These are phyloP conservation scores for Chalciporus piperatus DNA, from an alignment of 768 basidiomycete species.

Conservation along the genomic window DNA sequence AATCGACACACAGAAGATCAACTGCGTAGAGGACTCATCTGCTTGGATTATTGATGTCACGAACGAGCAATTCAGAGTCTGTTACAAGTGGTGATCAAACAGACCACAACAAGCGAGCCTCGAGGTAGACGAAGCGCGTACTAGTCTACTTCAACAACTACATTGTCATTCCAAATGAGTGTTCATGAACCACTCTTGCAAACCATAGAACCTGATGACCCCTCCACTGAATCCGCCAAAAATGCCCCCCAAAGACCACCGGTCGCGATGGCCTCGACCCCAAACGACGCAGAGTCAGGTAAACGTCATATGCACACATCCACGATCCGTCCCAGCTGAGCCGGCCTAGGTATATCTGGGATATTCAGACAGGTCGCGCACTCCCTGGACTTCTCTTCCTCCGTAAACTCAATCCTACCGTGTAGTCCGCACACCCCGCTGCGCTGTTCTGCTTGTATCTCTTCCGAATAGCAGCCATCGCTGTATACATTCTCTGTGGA, in stretches of 20 bases:
- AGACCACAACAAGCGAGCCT: slow-evolving; percentile 5
- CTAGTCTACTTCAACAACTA: slow-evolving; percentile 7
- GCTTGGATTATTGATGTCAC: too few relatives aligned
- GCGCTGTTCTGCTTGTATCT: slow-evolving; percentile 86
- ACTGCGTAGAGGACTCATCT: too few relatives aligned
- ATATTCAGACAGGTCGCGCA: slow-evolving; percentile 69
- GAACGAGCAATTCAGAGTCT: too few relatives aligned
- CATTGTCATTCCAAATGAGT: slow-evolving; percentile 45
- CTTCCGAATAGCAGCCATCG: slow-evolving; percentile 85
- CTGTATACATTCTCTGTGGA: slow-evolving; percentile 91
- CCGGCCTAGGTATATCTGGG: slow-evolving; percentile 56
- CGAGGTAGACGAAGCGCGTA: slow-evolving; percentile 1
- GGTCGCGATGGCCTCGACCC: slow-evolving; percentile 57
- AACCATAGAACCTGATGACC: slow-evolving; percentile 88
- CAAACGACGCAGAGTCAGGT: slow-evolving; percentile 77
- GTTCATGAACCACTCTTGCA: slow-evolving; percentile 63
- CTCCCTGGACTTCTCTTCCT: slow-evolving; percentile 1
- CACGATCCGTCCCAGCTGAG: slow-evolving; percentile 5
- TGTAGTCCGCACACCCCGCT: slow-evolving; percentile 74
- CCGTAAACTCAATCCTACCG: slow-evolving; percentile 11
- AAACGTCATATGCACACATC: background rate
- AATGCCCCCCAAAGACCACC: slow-evolving; percentile 35
- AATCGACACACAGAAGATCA: background rate
- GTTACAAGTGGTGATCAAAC: background rate
- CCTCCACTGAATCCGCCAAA: slow-evolving; percentile 29